A percentile compares a stretch with the other conserved stretches of the same genome.
Conservation (phyloP, 2,329 filamentous ascomycete genomes). For the Pezizomycotina sp. region DNA sequence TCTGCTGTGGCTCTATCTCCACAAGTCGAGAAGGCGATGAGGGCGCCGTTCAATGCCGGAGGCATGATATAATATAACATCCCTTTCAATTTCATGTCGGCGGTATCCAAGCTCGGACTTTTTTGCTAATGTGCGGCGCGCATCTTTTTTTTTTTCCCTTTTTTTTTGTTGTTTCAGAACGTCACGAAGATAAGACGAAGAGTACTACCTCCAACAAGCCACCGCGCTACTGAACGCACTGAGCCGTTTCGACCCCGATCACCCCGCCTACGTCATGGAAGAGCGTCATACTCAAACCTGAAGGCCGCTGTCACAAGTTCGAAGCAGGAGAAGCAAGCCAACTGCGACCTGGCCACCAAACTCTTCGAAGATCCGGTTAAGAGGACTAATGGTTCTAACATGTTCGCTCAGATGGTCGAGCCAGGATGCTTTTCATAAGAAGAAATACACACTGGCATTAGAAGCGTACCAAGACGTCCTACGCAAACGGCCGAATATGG, state of each 20-base stretch:
- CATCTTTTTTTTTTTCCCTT: too few species aligned
- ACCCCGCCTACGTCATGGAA: conserved; percentile 81
- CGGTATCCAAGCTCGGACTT: too few species aligned
- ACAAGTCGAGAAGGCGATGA: conserved; percentile 72
- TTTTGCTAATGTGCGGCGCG: too few species aligned
- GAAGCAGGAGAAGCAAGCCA: conserved; percentile 37
- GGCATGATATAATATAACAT: conserved; percentile 8
- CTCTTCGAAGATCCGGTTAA: conserved; percentile 88
- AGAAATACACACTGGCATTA: conserved; percentile 69
- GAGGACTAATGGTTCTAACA: conserved; percentile 68
- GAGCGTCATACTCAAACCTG: conserved; percentile 74
- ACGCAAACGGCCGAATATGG: conserved; percentile 69
- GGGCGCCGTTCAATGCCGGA: conserved; percentile 45
- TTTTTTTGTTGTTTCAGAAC: conserved; percentile 31
- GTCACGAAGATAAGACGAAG: conserved; percentile 78
- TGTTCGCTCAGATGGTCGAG: conserved; percentile 82
- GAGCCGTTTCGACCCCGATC: conserved; percentile 81
- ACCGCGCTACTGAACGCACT: conserved; percentile 87
- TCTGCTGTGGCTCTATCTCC: conserved; percentile 78
- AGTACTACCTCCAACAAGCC: conserved; percentile 79
- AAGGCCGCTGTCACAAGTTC: conserved; percentile 66
- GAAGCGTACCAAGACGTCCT: conserved; percentile 75
- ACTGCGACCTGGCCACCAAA: conserved; percentile 72
- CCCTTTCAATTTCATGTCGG: conserved; percentile 23
- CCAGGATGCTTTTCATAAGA: conserved; percentile 74